phyloP scores from a whole-genome alignment of 164 flowering plant genomes.

The Santalum album region DNA sequence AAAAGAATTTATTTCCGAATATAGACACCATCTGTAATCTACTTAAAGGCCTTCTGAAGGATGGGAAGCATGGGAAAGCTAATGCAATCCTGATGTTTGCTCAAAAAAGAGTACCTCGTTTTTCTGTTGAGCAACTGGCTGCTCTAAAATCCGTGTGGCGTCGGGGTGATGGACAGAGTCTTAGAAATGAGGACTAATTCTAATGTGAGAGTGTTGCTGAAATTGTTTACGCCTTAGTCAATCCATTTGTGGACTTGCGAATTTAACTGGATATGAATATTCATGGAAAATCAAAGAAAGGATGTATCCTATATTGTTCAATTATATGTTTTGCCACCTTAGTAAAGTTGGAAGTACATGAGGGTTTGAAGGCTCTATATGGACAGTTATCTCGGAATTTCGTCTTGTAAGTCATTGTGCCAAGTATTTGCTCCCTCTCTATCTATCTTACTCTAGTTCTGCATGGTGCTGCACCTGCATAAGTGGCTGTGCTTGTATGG shows the following conservation, averaged over 20 bases:
- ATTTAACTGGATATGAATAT: constrained; percentile 4
- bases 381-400: too few relatives aligned
- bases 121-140: constrained; percentile 24
- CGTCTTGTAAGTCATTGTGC: too few relatives aligned
- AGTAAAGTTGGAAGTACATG: constrained; percentile 6
- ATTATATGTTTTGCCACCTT: constrained; percentile 7
- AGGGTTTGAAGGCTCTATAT: too few relatives aligned
- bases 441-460: too few relatives aligned
- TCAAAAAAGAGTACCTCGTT: constrained; percentile 45
- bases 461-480: too few relatives aligned
- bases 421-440: too few relatives aligned
- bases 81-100: constrained; percentile 32
- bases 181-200: too few relatives aligned
- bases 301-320: background rate
- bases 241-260: constrained; percentile 5
- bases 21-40: constrained; percentile 36
- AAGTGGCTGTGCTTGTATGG: too few relatives aligned
- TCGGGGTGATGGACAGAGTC: constrained; percentile 6
- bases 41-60: constrained; percentile 37
- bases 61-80: constrained; percentile 26
- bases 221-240: constrained; percentile 2
- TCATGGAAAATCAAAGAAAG: background rate
- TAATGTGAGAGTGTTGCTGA: constrained; percentile 1
- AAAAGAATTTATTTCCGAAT: constrained; percentile 47
- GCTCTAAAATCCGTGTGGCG: constrained; percentile 25